Percentiles rank a stretch among this genome's conserved stretches.
phyloP scores from a whole-genome alignment of 1,139 yeast species.

The Pichia sp. region DNA sequence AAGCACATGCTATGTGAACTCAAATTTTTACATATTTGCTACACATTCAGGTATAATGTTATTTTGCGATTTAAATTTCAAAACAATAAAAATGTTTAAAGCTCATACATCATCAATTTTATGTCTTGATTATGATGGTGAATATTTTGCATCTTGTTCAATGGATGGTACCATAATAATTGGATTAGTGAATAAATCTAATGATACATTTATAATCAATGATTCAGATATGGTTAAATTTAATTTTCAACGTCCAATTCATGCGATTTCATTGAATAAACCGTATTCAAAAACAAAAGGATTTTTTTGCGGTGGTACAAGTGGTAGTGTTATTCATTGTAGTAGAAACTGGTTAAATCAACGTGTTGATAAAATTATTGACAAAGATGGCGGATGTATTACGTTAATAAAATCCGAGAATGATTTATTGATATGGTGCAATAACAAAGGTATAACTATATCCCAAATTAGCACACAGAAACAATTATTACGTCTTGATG shows the following conservation, averaged over 20 bases:
- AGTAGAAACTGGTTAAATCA: conserved; percentile 84
- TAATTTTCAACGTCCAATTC: conserved; percentile 85
- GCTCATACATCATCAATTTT: conserved; percentile 85
- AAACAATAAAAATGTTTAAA: conserved; percentile 60
- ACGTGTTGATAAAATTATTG: conserved; percentile 59
- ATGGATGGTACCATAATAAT: conserved; percentile 90
- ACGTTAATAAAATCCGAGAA: conserved; percentile 59
- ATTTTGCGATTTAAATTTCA: conserved; percentile 52
- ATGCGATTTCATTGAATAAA: conserved; percentile 75
- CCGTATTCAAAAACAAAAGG: conserved; percentile 55
- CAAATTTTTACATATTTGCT: conserved; percentile 65
- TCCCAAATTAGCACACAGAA: conserved; percentile 44
- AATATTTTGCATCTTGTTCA: conserved; percentile 76
- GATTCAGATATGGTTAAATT: conserved; percentile 40
- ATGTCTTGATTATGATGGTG: conserved; percentile 66
- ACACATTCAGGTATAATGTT: conserved; percentile 85
- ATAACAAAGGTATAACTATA: conserved; percentile 69
- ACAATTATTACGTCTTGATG: conserved; percentile 43
- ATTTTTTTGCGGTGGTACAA: conserved; percentile 85
- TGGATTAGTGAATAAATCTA: conserved; percentile 59
- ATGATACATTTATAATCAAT: not conserved
- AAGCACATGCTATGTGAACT: conserved; percentile 59
- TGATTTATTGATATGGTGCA: conserved; percentile 76
- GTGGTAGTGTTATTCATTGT: conserved; percentile 73
- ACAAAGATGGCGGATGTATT: conserved; percentile 64